phyloP scores from a whole-genome alignment of 2,329 filamentous ascomycete species.

The Neonectria hederae region DNA sequence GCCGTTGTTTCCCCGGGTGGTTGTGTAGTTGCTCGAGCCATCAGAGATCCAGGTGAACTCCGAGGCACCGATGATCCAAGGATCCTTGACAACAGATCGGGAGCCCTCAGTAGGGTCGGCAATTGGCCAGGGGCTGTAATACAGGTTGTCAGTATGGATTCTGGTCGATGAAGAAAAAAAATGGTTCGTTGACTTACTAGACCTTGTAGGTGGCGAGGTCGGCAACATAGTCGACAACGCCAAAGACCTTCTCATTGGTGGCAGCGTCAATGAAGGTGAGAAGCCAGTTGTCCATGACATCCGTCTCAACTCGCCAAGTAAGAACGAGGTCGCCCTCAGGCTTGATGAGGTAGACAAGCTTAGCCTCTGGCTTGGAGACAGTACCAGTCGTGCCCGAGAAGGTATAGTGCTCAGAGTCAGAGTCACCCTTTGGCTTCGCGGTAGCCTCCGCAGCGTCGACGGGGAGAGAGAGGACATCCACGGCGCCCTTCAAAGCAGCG shows the following conservation, averaged over 20 bases:
- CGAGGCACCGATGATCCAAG: slow-evolving; percentile 57
- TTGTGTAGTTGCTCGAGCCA: slow-evolving; percentile 58
- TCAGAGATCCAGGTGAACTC: slow-evolving; percentile 64
- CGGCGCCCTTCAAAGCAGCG: slow-evolving; percentile 54
- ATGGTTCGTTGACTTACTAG: slow-evolving; percentile 45
- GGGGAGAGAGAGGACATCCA: slow-evolving; percentile 46
- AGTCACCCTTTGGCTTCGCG: slow-evolving; percentile 39
- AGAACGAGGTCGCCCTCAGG: slow-evolving; percentile 57
- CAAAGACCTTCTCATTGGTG: slow-evolving; percentile 57
- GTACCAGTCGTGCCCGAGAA: slow-evolving; percentile 61
- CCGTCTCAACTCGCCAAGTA: slow-evolving; percentile 68
- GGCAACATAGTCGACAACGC: slow-evolving; percentile 66
- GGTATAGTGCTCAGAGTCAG: slow-evolving; percentile 44
- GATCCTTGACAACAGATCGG: slow-evolving; percentile 57
- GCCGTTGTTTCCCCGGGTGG: slow-evolving; percentile 67
- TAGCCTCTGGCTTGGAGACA: slow-evolving; percentile 62
- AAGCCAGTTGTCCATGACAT: slow-evolving; percentile 66
- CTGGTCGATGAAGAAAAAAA: too few species aligned
- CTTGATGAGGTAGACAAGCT: slow-evolving; percentile 64
- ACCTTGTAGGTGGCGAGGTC: slow-evolving; percentile 64
- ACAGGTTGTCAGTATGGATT: not conserved
- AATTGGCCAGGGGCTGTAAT: slow-evolving; percentile 56
- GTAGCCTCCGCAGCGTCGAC: slow-evolving; percentile 42
- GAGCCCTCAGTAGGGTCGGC: slow-evolving; percentile 63
- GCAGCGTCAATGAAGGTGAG: slow-evolving; percentile 65